These are phyloP conservation scores for Pseudogymnoascus sp. DNA, from an alignment of 2,329 filamentous ascomycete genomes.

Conservation along the genomic window DNA sequence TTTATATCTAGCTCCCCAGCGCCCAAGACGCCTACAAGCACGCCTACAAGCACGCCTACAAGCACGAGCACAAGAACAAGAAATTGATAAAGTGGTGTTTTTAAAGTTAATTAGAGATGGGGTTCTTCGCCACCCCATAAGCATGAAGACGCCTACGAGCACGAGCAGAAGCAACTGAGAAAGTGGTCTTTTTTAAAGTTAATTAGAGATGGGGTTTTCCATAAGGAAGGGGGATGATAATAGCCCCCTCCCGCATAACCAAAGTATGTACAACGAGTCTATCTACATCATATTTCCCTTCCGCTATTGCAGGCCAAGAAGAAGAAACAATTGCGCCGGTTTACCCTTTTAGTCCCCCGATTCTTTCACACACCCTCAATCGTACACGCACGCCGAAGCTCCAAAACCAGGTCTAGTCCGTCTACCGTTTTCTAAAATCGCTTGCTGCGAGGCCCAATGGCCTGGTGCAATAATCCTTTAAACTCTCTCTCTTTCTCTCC, in stretches of 20 bases:
- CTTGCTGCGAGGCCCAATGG: neutral
- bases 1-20: neutral
- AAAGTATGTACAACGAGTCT: slow-evolving; percentile 8
- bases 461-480: neutral
- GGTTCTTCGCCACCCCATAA: neutral
- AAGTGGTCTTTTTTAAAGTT: neutral
- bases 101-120: neutral
- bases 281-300: slow-evolving; percentile 8
- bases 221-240: neutral
- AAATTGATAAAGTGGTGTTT: neutral
- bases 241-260: neutral
- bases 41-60: neutral
- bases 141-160: neutral
- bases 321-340: neutral
- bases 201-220: slow-evolving; percentile 7
- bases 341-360: neutral
- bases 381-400: slow-evolving; percentile 7
- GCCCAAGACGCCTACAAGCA: neutral
- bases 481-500: neutral
- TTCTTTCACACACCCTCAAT: neutral
- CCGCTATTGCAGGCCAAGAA: neutral
- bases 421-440: slow-evolving; percentile 4
- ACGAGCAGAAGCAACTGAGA: neutral
- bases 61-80: neutral
- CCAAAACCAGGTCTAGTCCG: slow-evolving; percentile 7